These are phyloP conservation scores for Trametes cinnabarina DNA, from an alignment of 768 basidiomycete species.

Conservation along the genomic window DNA sequence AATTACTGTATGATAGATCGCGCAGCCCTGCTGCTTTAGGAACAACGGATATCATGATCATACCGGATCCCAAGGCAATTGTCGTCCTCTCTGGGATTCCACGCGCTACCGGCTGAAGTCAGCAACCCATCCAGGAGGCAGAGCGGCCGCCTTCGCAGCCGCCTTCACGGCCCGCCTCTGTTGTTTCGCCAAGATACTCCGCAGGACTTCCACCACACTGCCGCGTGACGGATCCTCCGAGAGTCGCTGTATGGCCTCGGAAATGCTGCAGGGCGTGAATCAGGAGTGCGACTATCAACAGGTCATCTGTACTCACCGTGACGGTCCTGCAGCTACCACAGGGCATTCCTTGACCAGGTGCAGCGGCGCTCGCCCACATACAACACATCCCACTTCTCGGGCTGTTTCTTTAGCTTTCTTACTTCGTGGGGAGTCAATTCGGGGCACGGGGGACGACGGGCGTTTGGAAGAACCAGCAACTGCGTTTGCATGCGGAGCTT, in stretches of 20 bases:
- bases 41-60: background rate
- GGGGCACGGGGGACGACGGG: constrained; percentile 22
- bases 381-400: constrained; percentile 38
- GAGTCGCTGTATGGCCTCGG: constrained; percentile 46
- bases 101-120: constrained; percentile 6
- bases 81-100: background rate
- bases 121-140: constrained; percentile 2
- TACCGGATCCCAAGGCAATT: too few species aligned
- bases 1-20: background rate
- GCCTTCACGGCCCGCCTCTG: constrained; percentile 26
- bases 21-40: background rate
- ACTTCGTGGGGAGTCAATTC: constrained; percentile 17
- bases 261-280: background rate
- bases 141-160: background rate
- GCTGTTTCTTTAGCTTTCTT: constrained; percentile 40
- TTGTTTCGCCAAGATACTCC: constrained; percentile 37
- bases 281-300: background rate
- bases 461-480: constrained; percentile 31
- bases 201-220: constrained; percentile 37
- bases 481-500: background rate
- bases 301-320: constrained; percentile 40
- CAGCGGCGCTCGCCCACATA: constrained; percentile 45
- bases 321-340: constrained; percentile 47
- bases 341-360: constrained; percentile 59
- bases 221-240: constrained; percentile 38